These are phyloP conservation scores for Microthlaspi erraticum DNA, from an alignment of 345 rosid species.

Conservation along the genomic window DNA sequence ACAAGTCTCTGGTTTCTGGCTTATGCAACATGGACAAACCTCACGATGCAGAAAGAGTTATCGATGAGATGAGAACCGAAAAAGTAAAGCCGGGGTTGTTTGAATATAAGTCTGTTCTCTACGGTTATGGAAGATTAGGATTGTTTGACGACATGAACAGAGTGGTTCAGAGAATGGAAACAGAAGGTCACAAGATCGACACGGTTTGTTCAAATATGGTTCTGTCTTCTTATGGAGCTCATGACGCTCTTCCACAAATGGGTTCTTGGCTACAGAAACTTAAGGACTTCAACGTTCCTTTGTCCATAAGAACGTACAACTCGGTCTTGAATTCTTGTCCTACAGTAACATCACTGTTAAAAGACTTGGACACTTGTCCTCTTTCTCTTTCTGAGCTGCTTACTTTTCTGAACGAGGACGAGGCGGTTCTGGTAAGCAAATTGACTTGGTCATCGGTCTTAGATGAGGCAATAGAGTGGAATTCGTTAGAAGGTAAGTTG, in stretches of 20 bases:
- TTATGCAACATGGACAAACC: conserved; percentile 72
- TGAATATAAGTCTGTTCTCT: conserved; percentile 59
- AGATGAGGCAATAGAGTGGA: conserved; percentile 61
- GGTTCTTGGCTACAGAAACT: conserved; percentile 64
- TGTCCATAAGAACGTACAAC: conserved; percentile 73
- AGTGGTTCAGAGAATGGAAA: conserved; percentile 51
- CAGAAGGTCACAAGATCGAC: conserved; percentile 58
- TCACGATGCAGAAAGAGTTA: conserved; percentile 58
- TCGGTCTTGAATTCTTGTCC: conserved; percentile 79
- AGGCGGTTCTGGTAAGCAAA: conserved; percentile 55
- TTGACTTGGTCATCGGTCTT: conserved; percentile 60
- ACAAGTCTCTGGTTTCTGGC: conserved; percentile 63
- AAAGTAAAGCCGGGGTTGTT: conserved; percentile 55
- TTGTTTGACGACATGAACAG: conserved; percentile 69
- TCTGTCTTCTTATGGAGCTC: conserved; percentile 78
- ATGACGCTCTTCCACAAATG: conserved; percentile 59
- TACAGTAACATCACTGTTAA: conserved; percentile 47
- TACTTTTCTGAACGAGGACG: conserved; percentile 52
- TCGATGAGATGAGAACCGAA: conserved; percentile 54
- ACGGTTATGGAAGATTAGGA: conserved; percentile 75
- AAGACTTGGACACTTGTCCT: conserved; percentile 45
- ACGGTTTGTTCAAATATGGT: conserved; percentile 78
- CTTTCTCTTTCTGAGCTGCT: conserved; percentile 56
- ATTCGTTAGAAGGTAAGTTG: conserved; percentile 59
- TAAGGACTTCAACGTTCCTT: conserved; percentile 54